Evolutionary conservation across 169 alveolate genomes (phyloP), one percentile per base, ranked within the genome.

Genomic region (Cryptosporidium ubiquitum): DNA sequence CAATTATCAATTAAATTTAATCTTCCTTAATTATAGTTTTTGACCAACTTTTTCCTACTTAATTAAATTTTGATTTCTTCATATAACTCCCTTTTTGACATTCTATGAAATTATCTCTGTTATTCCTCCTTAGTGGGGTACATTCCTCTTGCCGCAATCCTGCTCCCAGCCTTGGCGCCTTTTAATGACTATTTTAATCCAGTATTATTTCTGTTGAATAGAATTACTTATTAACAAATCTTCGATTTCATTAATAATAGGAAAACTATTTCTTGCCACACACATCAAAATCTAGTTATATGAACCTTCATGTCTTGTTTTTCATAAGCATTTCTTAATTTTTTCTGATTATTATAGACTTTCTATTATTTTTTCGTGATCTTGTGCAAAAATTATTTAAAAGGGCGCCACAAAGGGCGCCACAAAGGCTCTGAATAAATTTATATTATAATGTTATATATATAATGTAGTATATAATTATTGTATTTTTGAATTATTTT

Each of bases 91-190:
- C 68, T 31, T 26, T 18, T 58, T 58, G 68, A 9, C 68, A 58
- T 58, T 31, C 68, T 58, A 5, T 0, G 37, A 58, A 23, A 26
- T 20, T 7, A 20, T 58, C n/a, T 58, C 40, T 23, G 35, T 6
- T 26, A 9, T 58, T 58, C 39, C 68, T 58, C 37, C 23, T 5
- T 14, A 26, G 68, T 58, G 68, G 68, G 68, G 68, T 58, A 58
- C 68, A 31, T 23, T 58, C 23, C n/a, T 31, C 20, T 31, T 23
- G n/a, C 68, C 68, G 68, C 68, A 26, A 1, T 58, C 68, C 37
- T 57, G 35, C 3, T 9, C 37, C 9, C 39, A 31, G 3, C 4
- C 2, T 58, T 58, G 68, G 68, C 68, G 68, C 55, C 20, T 47
- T 47, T 47, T 12, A 3, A 5, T 47, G 55, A 47, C 20, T 16